These are phyloP conservation scores for Zychaea mexicana DNA, from an alignment of 371 early-diverging fungal genomes.

Conservation along the genomic window DNA sequence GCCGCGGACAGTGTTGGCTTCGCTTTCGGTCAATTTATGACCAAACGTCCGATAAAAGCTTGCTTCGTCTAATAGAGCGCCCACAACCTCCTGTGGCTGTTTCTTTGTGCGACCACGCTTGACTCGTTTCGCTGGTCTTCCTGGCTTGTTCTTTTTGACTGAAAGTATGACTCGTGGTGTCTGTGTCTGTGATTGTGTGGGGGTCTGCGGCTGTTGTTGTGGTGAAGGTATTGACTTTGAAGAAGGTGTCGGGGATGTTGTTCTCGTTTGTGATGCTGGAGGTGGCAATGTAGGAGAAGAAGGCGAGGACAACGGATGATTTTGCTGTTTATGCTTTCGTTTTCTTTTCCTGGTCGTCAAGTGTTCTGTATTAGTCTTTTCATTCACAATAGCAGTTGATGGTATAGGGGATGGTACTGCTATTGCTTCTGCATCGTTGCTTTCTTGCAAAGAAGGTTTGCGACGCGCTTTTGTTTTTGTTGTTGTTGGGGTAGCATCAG, in stretches of 20 bases:
- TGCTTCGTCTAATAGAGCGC: slow-evolving; percentile 5
- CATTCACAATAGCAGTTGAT: background rate
- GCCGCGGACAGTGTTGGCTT: slow-evolving; percentile 56
- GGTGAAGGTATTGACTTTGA: no score
- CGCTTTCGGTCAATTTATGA: slow-evolving; percentile 53
- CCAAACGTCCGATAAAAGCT: slow-evolving; percentile 52
- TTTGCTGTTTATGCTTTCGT: background rate
- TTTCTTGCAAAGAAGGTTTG: background rate
- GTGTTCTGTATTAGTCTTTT: background rate
- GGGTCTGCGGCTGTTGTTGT: no score
- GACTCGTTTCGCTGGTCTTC: background rate
- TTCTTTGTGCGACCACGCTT: slow-evolving; percentile 4
- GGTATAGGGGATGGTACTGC: no score
- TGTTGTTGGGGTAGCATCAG: background rate
- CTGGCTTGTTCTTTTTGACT: background rate
- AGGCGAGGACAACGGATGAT: background rate
- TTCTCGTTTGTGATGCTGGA: background rate
- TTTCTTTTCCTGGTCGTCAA: background rate
- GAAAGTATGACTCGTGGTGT: background rate
- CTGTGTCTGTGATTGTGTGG: no score
- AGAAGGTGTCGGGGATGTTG: no score
- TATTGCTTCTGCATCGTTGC: no score
- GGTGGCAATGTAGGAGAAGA: background rate
- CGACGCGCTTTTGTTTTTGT: background rate
- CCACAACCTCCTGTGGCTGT: slow-evolving; percentile 1